Evolutionary conservation across 768 basidiomycete species (phyloP).

Genomic region (Favolaschia claudopus): DNA sequence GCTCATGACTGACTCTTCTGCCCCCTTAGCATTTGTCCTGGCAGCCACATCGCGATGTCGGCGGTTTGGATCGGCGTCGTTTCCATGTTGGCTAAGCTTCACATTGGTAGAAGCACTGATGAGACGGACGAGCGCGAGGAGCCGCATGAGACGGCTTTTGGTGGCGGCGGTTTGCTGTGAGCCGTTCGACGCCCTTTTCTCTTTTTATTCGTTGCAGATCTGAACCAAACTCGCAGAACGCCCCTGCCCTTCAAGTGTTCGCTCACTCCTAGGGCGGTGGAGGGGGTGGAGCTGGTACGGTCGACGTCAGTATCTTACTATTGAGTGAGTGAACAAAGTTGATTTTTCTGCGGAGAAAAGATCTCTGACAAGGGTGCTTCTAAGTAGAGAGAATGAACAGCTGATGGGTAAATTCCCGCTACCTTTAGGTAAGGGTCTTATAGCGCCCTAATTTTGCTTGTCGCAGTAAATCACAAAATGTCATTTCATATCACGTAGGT

Average conservation of each 20-base stretch:
- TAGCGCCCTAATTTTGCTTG: too few species aligned
- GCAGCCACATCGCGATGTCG: background rate
- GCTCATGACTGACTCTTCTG: background rate
- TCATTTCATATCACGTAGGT: too few species aligned
- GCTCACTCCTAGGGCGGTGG: background rate
- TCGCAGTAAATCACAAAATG: too few species aligned
- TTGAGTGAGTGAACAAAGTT: background rate
- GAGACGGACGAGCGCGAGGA: slow-evolving; percentile 22
- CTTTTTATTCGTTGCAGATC: background rate
- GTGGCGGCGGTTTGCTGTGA: background rate
- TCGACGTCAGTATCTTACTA: background rate
- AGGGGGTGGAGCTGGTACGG: background rate
- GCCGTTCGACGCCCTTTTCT: background rate
- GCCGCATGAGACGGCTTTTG: slow-evolving; percentile 24
- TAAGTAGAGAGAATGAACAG: too few species aligned
- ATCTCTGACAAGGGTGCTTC: too few species aligned
- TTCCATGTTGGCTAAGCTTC: background rate
- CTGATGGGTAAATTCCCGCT: too few species aligned
- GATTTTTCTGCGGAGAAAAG: too few species aligned
- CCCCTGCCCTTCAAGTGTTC: background rate
- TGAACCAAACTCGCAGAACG: background rate
- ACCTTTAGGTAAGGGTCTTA: too few species aligned
- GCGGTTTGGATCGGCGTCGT: slow-evolving; percentile 4
- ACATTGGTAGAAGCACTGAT: background rate
- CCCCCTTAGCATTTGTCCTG: slow-evolving; percentile 24